A percentile compares a stretch with the other conserved stretches of the same genome.
These are phyloP conservation scores for Hymenoscyphus albidus DNA, from an alignment of 2,329 filamentous ascomycete species.

Conservation along the genomic window DNA sequence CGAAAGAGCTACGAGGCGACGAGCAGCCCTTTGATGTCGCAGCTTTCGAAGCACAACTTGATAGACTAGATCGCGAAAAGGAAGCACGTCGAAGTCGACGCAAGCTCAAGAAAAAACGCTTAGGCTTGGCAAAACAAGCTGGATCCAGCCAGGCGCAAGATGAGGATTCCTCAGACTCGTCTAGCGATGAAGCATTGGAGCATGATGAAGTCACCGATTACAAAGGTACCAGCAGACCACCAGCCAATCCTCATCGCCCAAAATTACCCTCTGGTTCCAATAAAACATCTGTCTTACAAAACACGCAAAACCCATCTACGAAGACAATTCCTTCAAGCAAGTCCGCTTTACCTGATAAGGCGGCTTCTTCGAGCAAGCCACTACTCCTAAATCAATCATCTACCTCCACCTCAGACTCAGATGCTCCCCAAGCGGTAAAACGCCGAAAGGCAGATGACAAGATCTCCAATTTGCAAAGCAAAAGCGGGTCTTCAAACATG, in stretches of 20 bases:
- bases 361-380: neutral
- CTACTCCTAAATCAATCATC: neutral
- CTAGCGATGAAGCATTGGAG: conserved; percentile 18
- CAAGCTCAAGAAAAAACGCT: conserved; percentile 23
- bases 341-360: neutral
- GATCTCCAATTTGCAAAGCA: neutral
- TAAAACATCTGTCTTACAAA: neutral
- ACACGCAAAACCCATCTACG: neutral
- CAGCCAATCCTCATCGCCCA: neutral
- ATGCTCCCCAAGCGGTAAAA: neutral
- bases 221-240: neutral
- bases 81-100: conserved; percentile 20
- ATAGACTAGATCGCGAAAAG: conserved; percentile 18
- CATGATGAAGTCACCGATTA: conserved; percentile 8
- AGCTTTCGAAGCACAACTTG: conserved; percentile 17
- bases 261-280: neutral
- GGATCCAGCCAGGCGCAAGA: conserved; percentile 21
- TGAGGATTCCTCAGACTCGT: conserved; percentile 31
- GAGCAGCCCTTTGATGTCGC: conserved; percentile 25
- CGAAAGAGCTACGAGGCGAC: conserved; percentile 18
- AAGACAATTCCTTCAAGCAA: neutral
- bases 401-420: neutral
- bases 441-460: neutral
- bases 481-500: neutral
- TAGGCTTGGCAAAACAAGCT: conserved; percentile 9